Percentiles rank a stretch among this genome's conserved stretches.
phyloP scores from a whole-genome alignment of 2,329 filamentous ascomycete species.

The Orbilia quercus region DNA sequence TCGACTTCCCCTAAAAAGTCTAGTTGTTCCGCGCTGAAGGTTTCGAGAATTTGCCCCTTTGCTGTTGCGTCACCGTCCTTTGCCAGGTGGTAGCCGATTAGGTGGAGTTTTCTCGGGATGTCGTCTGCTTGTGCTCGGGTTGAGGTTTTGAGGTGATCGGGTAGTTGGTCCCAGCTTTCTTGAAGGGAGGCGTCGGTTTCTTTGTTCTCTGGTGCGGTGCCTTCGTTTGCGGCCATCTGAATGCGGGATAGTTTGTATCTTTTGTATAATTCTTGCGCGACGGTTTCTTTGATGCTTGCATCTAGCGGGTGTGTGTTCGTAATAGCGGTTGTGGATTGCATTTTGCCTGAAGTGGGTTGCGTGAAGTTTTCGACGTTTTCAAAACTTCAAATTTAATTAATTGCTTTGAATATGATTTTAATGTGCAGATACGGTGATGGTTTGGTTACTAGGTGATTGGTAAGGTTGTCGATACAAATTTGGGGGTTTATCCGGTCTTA shows the following conservation, averaged over 20 bases:
- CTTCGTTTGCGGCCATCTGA: constrained; percentile 26
- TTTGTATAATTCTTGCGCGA: constrained; percentile 42
- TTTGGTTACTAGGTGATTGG: not conserved
- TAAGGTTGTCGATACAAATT: not conserved
- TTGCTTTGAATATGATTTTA: not conserved
- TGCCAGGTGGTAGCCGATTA: constrained; percentile 22
- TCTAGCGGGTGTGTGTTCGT: constrained; percentile 26
- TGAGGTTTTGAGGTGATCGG: constrained; percentile 38
- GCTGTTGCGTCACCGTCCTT: constrained; percentile 3
- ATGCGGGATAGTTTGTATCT: constrained; percentile 39
- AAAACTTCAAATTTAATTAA: too few species aligned
- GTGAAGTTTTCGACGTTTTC: too few species aligned
- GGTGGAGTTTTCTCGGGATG: constrained; percentile 41
- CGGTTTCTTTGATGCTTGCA: constrained; percentile 28
- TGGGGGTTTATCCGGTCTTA: not conserved
- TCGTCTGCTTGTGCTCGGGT: constrained; percentile 46
- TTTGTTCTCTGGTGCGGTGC: not conserved
- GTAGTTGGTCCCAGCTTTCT: constrained; percentile 32
- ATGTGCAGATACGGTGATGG: not conserved
- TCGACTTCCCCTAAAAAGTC: constrained; percentile 47
- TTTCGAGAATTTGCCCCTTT: constrained; percentile 16
- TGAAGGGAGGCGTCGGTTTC: constrained; percentile 42
- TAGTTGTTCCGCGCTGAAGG: constrained; percentile 28
- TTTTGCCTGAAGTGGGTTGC: not conserved
- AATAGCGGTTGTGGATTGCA: constrained; percentile 5